These are phyloP conservation scores for Amanita muscaria DNA, from an alignment of 768 basidiomycete genomes.

Conservation along the genomic window DNA sequence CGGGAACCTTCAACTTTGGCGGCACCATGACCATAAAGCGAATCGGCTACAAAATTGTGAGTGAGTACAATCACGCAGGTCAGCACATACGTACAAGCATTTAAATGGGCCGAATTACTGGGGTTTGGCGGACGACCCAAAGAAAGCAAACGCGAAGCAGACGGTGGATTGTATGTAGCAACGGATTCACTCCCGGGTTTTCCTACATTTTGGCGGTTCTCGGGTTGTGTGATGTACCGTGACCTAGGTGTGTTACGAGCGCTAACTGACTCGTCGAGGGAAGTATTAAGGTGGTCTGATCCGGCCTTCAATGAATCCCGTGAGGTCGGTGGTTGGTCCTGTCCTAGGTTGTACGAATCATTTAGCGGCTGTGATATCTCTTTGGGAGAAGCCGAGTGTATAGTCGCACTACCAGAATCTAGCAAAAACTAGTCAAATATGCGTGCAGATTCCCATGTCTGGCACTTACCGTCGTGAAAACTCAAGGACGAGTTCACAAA, in stretches of 20 bases:
- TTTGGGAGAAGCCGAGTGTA: not conserved
- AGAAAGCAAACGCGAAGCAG: slow-evolving; percentile 42
- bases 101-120: slow-evolving; percentile 13
- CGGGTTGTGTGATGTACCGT: slow-evolving; percentile 8
- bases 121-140: slow-evolving; percentile 28
- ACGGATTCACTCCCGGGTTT: slow-evolving; percentile 4
- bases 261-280: not conserved
- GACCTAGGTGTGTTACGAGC: not conserved
- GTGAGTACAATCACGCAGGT: too few species aligned
- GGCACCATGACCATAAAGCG: slow-evolving; percentile 13
- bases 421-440: not conserved
- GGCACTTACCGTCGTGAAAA: not conserved
- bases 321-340: not conserved
- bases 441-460: too few species aligned
- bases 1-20: slow-evolving; percentile 23
- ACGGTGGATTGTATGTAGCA: slow-evolving; percentile 36
- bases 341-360: not conserved
- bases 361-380: not conserved
- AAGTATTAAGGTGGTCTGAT: not conserved
- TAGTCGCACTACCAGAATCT: not conserved
- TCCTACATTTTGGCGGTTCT: slow-evolving; percentile 2
- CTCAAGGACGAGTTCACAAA: not conserved
- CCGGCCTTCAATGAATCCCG: not conserved
- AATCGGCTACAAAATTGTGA: slow-evolving; percentile 12
- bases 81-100: slow-evolving; percentile 20